Base-by-base conservation (phyloP, 1,284 basidiomycete species). In the Fomitopsis palustris region DNA sequence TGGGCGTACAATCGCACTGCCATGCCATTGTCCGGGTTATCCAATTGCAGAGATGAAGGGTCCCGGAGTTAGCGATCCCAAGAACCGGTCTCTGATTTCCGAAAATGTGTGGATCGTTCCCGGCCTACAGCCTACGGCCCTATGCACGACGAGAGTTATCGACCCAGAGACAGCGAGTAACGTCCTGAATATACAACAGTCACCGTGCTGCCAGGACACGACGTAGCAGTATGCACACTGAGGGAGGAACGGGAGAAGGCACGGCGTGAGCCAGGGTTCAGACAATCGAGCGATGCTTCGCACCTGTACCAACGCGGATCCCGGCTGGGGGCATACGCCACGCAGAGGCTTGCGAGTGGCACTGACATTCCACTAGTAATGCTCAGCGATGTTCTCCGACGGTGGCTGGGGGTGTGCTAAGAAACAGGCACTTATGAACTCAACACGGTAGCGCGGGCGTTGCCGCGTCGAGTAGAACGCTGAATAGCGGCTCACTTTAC, bases 21-120 rank as follows among this genome's bases (percentile, higher is more conserved):
- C 14, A 14, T n/a, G 33, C 31, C 55, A 56, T 56, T 56, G 55
- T 56, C 31, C 14, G 10, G 29, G 55, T 21, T 17, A 16, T 25
- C 23, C 21, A 35, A 56, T 56, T 49, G 21, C 43, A 56, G 55
- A 56, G 39, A 56, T 56, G 55, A 56, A 56, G 43, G 54, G 21
- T 23, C 14, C 27, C 53, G 38, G 21, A 31, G 25, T 27, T 16
- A 17, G 37, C 37, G 37, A 54, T 54, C 39, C 21, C 38, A 19
- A n/a, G 37, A 54, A 27, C 53, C 35, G 25, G 14, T 39, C 53
- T 25, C 21, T 42, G 25, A 37, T 25, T 29, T 54, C 53, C 17
- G 25, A 21, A 39, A 42, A 23, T 19, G 49, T 16, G 31, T 27
- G 35, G n/a, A n/a, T 19, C 31, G 31, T 21, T 19, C 31, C n/a